Evolutionary conservation across 1,139 yeast genomes (phyloP), one percentile per base, ranked within the genome.

Genomic region (Yarrowia galli): DNA sequence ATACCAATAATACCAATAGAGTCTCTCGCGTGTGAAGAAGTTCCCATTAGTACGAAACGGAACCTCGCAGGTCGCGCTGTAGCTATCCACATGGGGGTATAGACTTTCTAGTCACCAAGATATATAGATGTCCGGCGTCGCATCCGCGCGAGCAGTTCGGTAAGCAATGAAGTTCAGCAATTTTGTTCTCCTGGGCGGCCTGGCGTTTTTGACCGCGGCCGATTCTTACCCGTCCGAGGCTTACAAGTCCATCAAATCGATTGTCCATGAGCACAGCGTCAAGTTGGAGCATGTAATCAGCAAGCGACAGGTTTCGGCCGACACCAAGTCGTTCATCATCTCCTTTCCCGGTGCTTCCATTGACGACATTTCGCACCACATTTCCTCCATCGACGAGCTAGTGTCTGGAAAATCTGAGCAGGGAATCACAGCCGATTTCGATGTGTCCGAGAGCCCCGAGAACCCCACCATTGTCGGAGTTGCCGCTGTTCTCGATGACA

Each of bases 341-440:
- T 38, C 60, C 2, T 54, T 54, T 23, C 60, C 60, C 9, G 45
- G 45, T 9, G 45, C 38, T 3, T 38, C 60, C 2, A 38, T 54
- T 38, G 35, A n/a, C 45, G 60, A 38, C 15, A 38, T 54, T 13
- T 36, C 60, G 9, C 10, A 23, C 15, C 60, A 54, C 35, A 23
- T 54, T 10, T 5, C 20, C 2, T 38, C 45, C 10, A 38, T 54
- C 23, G 60, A 54, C 22, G 3, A 10, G 10, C 36, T 54, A 4
- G 60, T 54, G 6, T 16, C 45, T 2, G 60, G 60, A 16, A 36
- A 54, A 35, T 5, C 35, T 18, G 60, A 54, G 10, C 45, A 54
- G n/a, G 60, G 60, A 3, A 54, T 54, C 43, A 54, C 45, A 1
- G n/a, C 60, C 6, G 60, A 54, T 46, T 54, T 54, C 23, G 60